Evolutionary conservation across 2,329 filamentous ascomycete species (phyloP), one percentile per base, ranked within the genome.

Genomic region (Cordyceps sp.): DNA sequence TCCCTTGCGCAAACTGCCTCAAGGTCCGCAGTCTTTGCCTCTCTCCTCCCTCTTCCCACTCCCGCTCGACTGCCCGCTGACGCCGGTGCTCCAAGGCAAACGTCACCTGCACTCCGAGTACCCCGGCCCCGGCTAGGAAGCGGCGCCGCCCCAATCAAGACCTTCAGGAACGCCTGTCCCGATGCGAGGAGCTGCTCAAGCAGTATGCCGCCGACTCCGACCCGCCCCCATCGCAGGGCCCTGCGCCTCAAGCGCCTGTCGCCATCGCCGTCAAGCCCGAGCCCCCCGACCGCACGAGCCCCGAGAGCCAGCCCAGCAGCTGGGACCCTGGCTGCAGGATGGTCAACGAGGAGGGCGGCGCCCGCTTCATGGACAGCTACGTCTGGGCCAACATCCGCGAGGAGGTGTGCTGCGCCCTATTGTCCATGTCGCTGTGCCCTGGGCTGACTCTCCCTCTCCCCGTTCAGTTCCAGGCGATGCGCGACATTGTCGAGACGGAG

Each of bases 81-180:
- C 9, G 18, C 26, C 7, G n/a, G 12, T 19, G 13, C 32, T 33
- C 37, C 9, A 20, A 73, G 69, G 66, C 69, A 43, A 69, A 69
- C 42, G 65, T 72, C 33, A 59, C 61, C 35, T 74, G 69, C 42
- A 69, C 64, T 10, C 69, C 69, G 4, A 73, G 68, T 40, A 72
- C 64, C 15, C 69, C 69, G 2, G 69, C 69, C 7, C 69, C 69
- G 6, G 64, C 68, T 19, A 63, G 69, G 35, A 73, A 73, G 52
- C 61, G 69, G 26, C 57, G 66, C 38, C 56, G 68, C 30, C 69
- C 69, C 9, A 73, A 73, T 33, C 69, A 73, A 42, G 69, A 73
- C 42, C 58, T 74, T 10, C 69, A 73, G 42, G 69, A 74, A 47
- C 61, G 69, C 25, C 55, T 74, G 23, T 66, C 67, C 4, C 57